Base-by-base conservation (phyloP, 169 alveolate genomes). In the Amoebophrya sp. region DNA sequence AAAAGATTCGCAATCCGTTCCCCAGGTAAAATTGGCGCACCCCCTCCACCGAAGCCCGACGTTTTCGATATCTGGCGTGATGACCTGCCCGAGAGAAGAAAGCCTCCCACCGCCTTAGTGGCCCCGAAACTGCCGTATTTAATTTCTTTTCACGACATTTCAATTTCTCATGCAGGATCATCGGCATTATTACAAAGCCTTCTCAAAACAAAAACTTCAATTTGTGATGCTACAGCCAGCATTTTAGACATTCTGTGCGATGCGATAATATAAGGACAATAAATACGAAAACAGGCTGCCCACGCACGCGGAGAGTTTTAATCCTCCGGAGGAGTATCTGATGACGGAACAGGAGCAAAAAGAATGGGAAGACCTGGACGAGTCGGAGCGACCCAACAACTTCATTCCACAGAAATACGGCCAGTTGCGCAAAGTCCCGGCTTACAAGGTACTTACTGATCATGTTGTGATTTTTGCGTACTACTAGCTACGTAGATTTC, bases 321-420 rank as follows among this genome's bases (percentile, higher is more conserved):
- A 98, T 93, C 98, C 99, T 40, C 98, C 98, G 12, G 97, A 95
- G 40, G 99, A 98, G 92, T 97, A 95, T 90, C 93, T 97, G 40
- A 90, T 96, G 38, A 95, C 93, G 77, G 97, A 94, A 39, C 96
- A 95, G 93, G 98, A 97, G 93, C 92, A 93, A 89, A 92, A 95
- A 77, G 95, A 95, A 40, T 95, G 97, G 96, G 93, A 92, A 89
- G 94, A 95, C 53, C 83, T 92, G 39, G 96, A 95, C 91, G 96
- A 95, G 23, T 97, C 94, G 91, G 97, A 96, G 38, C 94, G 96
- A 91, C 95, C 95, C 90, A 90, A 89, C 38, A 90, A 95, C 88
- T 97, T 95, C 91, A 93, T 96, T 2, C 99, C 99, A 83, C 92
- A 94, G 83, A 95, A 96, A 90, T 95, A 92, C 94, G 96, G 95